Conservation (phyloP, 257 asterid species). For the Phtheirospermum japonicum region DNA sequence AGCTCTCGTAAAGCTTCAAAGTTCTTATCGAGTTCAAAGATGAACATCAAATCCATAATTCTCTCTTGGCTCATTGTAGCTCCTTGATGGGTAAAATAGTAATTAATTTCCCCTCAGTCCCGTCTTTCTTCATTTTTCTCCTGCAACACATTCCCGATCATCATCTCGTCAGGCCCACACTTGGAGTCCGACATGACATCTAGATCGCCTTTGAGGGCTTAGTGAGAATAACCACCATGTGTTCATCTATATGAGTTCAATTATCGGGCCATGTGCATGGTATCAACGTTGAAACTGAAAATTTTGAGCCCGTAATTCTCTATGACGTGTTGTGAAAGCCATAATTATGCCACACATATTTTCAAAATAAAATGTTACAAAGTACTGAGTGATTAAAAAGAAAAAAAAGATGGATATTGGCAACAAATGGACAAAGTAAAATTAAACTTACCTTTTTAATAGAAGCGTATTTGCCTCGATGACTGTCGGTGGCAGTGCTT, state of each 20-base stretch:
- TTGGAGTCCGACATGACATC: slow-evolving; percentile 70
- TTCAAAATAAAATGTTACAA: slow-evolving; percentile 19
- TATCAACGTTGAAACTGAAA: slow-evolving; percentile 88
- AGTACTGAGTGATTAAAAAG: slow-evolving; percentile 16
- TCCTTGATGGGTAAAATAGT: slow-evolving; percentile 81
- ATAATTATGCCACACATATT: slow-evolving; percentile 98
- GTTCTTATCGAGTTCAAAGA: slow-evolving; percentile 93
- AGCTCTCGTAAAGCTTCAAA: slow-evolving; percentile 74
- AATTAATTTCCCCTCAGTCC: slow-evolving; percentile 75
- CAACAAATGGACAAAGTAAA: not conserved
- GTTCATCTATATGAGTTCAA: slow-evolving; percentile 85
- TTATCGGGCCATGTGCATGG: slow-evolving; percentile 98
- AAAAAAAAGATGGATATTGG: slow-evolving; percentile 4
- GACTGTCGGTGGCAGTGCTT: too few relatives aligned
- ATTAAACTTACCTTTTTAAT: slow-evolving; percentile 58
- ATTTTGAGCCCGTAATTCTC: slow-evolving; percentile 82
- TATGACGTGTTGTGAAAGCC: slow-evolving; percentile 87
- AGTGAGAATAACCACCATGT: slow-evolving; percentile 89
- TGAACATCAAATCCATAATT: slow-evolving; percentile 86
- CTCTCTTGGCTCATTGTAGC: slow-evolving; percentile 71
- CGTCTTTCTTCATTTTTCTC: slow-evolving; percentile 78
- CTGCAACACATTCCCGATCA: slow-evolving; percentile 84
- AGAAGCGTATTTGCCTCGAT: slow-evolving; percentile 57
- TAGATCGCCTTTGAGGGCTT: slow-evolving; percentile 77
- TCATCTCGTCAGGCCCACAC: slow-evolving; percentile 50